A percentile compares a stretch with the other conserved stretches of the same genome.
These are phyloP conservation scores for Linnemannia zychae DNA, from an alignment of 192 early-diverging fungal species.

Conservation along the genomic window DNA sequence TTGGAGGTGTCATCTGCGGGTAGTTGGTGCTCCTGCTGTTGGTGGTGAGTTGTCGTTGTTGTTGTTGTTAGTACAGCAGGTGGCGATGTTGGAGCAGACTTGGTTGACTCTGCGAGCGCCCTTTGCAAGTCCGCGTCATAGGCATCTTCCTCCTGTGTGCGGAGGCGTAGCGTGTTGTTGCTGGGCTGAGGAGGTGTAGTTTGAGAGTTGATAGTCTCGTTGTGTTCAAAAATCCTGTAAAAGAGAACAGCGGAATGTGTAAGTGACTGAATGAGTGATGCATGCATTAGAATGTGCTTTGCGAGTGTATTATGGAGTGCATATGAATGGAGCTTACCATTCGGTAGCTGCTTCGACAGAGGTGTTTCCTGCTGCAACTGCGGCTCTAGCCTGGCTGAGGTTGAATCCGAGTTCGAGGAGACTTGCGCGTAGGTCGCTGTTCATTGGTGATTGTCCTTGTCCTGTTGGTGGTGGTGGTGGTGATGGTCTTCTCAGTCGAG, in stretches of 20 bases:
- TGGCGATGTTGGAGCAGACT: background rate
- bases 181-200: background rate
- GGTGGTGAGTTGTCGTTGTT: background rate
- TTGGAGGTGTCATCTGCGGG: background rate
- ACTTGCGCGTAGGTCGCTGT: slow-evolving; percentile 46
- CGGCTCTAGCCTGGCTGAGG: slow-evolving; percentile 49
- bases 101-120: slow-evolving; percentile 28
- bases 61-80: background rate
- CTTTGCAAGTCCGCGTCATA: slow-evolving; percentile 33
- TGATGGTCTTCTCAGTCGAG: no score
- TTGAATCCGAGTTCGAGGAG: slow-evolving; percentile 46
- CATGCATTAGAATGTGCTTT: no score
- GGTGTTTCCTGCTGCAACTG: slow-evolving; percentile 44
- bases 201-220: background rate
- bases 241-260: slow-evolving; percentile 5
- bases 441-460: slow-evolving; percentile 10
- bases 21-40: background rate
- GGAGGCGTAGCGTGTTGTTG: slow-evolving; percentile 10
- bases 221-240: slow-evolving; percentile 40
- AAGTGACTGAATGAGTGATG: no score
- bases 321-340: no score
- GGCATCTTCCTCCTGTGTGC: slow-evolving; percentile 13
- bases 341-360: slow-evolving; percentile 33
- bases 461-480: background rate
- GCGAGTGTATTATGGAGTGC: no score